Evolutionary conservation across 768 basidiomycete genomes (phyloP).

Genomic region (Clitopilus passeckerianus): DNA sequence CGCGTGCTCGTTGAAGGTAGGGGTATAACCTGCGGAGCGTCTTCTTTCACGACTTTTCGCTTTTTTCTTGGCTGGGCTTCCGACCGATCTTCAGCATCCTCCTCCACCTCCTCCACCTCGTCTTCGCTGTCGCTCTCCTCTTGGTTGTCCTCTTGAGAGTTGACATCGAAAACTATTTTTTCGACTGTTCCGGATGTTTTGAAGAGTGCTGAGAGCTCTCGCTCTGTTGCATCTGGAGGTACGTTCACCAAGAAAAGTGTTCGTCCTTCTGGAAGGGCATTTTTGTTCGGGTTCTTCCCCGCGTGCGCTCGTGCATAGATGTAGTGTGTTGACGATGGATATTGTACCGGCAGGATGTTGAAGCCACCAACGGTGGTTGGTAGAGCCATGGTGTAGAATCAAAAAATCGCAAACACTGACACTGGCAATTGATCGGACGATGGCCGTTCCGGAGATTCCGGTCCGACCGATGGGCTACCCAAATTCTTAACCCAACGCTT

Average conservation of each 20-base stretch:
- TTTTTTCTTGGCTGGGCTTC: conserved; percentile 34
- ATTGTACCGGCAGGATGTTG: conserved; percentile 38
- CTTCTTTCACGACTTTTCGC: conserved; percentile 31
- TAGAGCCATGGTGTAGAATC: conserved; percentile 15
- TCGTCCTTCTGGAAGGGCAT: conserved; percentile 44
- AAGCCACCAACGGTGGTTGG: conserved; percentile 39
- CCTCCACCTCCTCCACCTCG: conserved; percentile 32
- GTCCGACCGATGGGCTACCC: too few species aligned
- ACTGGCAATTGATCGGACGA: too few species aligned
- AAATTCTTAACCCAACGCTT: too few species aligned
- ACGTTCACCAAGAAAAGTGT: conserved; percentile 89
- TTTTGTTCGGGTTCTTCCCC: conserved; percentile 30
- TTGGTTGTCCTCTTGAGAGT: conserved; percentile 35
- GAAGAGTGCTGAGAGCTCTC: conserved; percentile 77
- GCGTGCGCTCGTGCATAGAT: conserved; percentile 74
- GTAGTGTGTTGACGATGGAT: conserved; percentile 54
- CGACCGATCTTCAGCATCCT: conserved; percentile 18
- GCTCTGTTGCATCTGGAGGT: conserved; percentile 82
- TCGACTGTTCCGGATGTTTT: conserved; percentile 75
- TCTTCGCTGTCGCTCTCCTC: conserved; percentile 37
- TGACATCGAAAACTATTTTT: conserved; percentile 58
- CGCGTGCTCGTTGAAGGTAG: conserved; percentile 54
- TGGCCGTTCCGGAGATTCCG: too few species aligned
- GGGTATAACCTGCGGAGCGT: conserved; percentile 50
- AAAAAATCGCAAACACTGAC: neutral